Base-by-base conservation (phyloP, 164 flowering plant genomes). In the Buxus sempervirens region DNA sequence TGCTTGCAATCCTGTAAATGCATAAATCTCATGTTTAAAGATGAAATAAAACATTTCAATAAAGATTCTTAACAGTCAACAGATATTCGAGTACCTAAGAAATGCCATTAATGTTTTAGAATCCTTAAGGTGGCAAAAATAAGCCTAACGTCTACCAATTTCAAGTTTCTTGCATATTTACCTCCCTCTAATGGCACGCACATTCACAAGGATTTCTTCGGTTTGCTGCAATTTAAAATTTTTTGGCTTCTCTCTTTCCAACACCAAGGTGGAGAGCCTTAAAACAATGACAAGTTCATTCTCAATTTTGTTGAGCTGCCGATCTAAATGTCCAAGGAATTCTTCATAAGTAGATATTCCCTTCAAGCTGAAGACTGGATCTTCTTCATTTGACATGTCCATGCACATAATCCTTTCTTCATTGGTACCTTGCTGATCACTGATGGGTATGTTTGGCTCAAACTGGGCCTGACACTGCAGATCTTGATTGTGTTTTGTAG, bases 281-380 rank as follows among this genome's bases (percentile, higher is more conserved):
- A 88, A 71, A 66, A 85, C 70, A 9, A 82, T 80, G 26, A 67
- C 75, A 63, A 89, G 76, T 75, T 89, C 93, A 62, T 65, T 68
- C 71, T 91, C 93, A 60, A 90, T 83, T 66, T 76, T 76, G 19
- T 64, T 70, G 18, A 91, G 84, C 60, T 87, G 88, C 28, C 65
- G 63, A 72, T 91, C 90, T 38, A 91, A 54, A 75, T 83, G 80
- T 62, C 81, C 79, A 62, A 89, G 69, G 71, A 91, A 89, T 21
- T 76, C 77, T 45, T 80, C 82, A 68, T 74, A 88, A 18, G 96
- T 84, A 48, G 84, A 78, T 66, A 82, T 70, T 51, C 70, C 79
- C 36, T 57, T 67, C 68, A 81, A 66, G 38, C 68, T 78, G 13
- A 38, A 32, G 24, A 68, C n/a, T 18, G 60, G 19, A 15, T 66